Percentiles rank a stretch among this genome's conserved stretches.
These are phyloP conservation scores for Vickermania ingenoplastis DNA, from an alignment of 208 protist species.

Conservation along the genomic window DNA sequence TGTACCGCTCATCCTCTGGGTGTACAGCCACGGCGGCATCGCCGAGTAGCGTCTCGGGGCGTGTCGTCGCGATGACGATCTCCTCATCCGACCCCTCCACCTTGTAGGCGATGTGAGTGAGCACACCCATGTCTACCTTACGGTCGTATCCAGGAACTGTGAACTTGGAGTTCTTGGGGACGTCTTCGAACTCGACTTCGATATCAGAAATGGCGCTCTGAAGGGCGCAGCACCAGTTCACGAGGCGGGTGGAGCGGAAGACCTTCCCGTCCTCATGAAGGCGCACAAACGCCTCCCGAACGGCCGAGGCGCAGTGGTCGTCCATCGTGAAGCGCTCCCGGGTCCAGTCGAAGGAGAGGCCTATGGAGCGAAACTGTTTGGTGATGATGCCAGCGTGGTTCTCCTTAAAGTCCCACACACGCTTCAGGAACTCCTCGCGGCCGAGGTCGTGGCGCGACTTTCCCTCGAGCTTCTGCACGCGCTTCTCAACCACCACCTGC, in stretches of 20 bases:
- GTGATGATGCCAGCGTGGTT: conserved; percentile 93
- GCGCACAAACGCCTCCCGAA: conserved; percentile 95
- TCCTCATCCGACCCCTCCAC: conserved; percentile 82
- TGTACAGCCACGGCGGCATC: conserved; percentile 98
- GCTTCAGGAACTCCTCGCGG: conserved; percentile 94
- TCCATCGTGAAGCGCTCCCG: conserved; percentile 99
- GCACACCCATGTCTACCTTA: conserved; percentile 91
- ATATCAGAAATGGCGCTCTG: conserved; percentile 99
- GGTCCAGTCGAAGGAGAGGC: conserved; percentile 98
- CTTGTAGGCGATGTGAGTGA: conserved; percentile 95
- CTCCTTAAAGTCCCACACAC: conserved; percentile 98
- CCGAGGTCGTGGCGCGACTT: conserved; percentile 94
- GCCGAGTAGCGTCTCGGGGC: conserved; percentile 99
- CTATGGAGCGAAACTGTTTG: conserved; percentile 94
- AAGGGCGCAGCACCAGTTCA: conserved; percentile 99
- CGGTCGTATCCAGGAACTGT: conserved; percentile 86
- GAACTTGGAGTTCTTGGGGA: conserved; percentile 67
- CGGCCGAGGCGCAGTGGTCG: conserved; percentile 81
- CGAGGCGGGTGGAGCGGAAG: conserved; percentile 95
- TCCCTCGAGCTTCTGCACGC: conserved; percentile 80
- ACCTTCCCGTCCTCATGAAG: conserved; percentile 96
- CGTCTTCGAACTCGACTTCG: conserved; percentile 95
- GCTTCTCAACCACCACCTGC: conserved; percentile 98
- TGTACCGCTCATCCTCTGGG: conserved; percentile 96
- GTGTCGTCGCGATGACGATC: conserved; percentile 96